Conservation (phyloP, 148 eudicot genomes). For the Mesembryanthemum crystallinum region DNA sequence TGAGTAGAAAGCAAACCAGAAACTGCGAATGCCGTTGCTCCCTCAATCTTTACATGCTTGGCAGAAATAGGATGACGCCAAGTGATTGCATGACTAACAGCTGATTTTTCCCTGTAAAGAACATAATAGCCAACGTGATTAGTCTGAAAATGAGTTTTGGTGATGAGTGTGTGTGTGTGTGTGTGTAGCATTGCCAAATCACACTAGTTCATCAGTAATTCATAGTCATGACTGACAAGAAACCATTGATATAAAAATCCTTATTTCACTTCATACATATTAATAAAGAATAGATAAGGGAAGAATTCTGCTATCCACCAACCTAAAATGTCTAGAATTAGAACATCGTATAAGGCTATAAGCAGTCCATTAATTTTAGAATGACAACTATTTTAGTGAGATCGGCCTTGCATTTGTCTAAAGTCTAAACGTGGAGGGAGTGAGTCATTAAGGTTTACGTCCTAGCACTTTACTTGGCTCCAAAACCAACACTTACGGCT, state of each 20-base stretch:
- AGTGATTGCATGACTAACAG: slow-evolving; percentile 79
- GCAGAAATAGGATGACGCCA: slow-evolving; percentile 66
- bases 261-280: no score
- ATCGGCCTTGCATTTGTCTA: not conserved
- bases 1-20: slow-evolving; percentile 48
- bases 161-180: no score
- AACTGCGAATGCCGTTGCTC: slow-evolving; percentile 80
- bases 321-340: not conserved
- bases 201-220: no score
- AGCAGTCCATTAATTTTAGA: not conserved
- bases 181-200: no score
- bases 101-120: slow-evolving; percentile 76
- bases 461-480: no score
- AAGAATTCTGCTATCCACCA: not conserved
- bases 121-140: not conserved
- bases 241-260: no score
- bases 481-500: not conserved
- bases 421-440: no score
- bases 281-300: no score
- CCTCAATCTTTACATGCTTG: slow-evolving; percentile 67
- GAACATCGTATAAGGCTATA: not conserved
- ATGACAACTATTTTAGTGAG: not conserved
- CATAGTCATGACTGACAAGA: no score
- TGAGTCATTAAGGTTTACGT: no score
- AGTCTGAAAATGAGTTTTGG: not conserved